Percentiles rank a stretch among this genome's conserved stretches.
Conservation (phyloP, 345 rosid genomes). For the Erysimum cheiranthoides region DNA sequence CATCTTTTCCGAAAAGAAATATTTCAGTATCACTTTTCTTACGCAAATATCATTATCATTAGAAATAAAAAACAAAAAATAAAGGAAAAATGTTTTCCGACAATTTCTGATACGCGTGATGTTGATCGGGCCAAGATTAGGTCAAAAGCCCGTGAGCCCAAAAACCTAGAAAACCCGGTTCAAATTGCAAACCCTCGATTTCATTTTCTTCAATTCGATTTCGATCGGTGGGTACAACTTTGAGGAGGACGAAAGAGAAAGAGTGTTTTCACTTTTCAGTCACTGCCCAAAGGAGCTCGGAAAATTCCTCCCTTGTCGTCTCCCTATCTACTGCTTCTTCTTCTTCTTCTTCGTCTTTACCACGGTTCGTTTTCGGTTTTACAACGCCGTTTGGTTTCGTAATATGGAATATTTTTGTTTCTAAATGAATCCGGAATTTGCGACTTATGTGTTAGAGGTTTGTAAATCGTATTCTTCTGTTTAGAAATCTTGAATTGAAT, state of each 20-base stretch:
- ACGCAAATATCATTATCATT: too few species aligned
- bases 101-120: background rate
- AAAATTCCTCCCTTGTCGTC: background rate
- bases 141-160: slow-evolving; percentile 6
- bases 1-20: too few species aligned
- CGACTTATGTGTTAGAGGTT: background rate
- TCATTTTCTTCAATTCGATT: background rate
- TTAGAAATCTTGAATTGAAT: background rate
- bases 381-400: background rate
- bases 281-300: background rate
- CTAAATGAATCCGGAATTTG: background rate
- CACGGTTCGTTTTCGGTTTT: background rate
- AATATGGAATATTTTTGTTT: background rate
- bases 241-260: background rate
- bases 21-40: too few species aligned
- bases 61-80: too few species aligned
- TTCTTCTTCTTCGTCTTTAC: background rate
- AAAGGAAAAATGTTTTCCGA: too few species aligned
- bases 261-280: background rate
- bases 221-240: background rate
- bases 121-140: background rate
- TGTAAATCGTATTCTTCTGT: background rate
- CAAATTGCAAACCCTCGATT: slow-evolving; percentile 6
- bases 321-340: background rate
- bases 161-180: background rate